Conservation (phyloP, 2,329 filamentous ascomycete species). For the Botrytis cinerea region DNA sequence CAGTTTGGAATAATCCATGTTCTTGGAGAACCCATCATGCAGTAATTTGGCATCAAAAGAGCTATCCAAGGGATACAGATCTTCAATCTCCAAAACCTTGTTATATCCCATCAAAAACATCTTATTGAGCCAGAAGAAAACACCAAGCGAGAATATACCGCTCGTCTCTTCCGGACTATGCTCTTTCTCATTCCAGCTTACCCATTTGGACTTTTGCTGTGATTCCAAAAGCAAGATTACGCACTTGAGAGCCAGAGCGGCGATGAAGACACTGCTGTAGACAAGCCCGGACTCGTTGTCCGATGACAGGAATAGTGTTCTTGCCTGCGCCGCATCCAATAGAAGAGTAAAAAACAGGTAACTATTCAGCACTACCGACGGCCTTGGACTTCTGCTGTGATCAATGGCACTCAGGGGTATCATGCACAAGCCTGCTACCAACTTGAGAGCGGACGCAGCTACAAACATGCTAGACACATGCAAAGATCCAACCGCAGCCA, state of each 20-base stretch:
- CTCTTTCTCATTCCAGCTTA: conserved; percentile 18
- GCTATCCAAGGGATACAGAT: conserved; percentile 34
- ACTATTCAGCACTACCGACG: conserved; percentile 26
- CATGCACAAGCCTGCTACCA: neutral
- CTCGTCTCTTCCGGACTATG: conserved; percentile 37
- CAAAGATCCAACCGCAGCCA: neutral
- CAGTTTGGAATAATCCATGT: conserved; percentile 26
- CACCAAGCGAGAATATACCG: conserved; percentile 39
- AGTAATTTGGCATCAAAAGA: conserved; percentile 24
- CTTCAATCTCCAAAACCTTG: conserved; percentile 36
- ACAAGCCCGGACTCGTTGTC: conserved; percentile 27
- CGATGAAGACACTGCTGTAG: conserved; percentile 29
- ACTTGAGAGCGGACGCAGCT: conserved; percentile 2
- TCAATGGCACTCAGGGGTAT: conserved; percentile 24
- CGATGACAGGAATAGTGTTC: conserved; percentile 26
- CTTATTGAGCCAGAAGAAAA: conserved; percentile 43
- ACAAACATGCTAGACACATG: conserved; percentile 37
- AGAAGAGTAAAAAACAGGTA: conserved; percentile 29
- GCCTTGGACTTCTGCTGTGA: conserved; percentile 26
- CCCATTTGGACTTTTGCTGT: conserved; percentile 25
- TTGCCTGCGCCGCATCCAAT: conserved; percentile 24
- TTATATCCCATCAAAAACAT: conserved; percentile 40
- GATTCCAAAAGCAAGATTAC: conserved; percentile 29
- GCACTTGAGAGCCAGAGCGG: conserved; percentile 22
- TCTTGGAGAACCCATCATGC: conserved; percentile 22